Base-by-base conservation (phyloP, 31 red algal genomes). In the Endocladia muricata region DNA sequence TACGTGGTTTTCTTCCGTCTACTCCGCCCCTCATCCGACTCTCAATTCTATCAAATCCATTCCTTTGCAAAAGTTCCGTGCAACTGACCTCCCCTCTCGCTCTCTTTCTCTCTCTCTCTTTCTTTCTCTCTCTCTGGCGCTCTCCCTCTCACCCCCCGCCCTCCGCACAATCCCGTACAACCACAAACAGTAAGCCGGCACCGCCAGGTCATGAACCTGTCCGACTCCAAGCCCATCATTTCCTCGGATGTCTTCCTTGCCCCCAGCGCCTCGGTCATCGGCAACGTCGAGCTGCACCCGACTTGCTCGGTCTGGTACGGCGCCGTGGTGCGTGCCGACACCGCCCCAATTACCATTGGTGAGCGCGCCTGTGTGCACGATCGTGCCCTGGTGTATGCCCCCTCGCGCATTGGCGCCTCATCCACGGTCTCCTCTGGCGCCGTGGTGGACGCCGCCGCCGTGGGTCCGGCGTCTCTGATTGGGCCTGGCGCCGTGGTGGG, bases 241-340 rank as follows among this genome's bases (percentile, higher is more conserved):
- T 79, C 67, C 39, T 25, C 51, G 15, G 67, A 77, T 11, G 91
- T 76, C 2, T 96, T 96, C 79, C 64, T 96, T 4, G 94, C 94
- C 2, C 94, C 94, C 11, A 82, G 59, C 22, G 94, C 94, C 26
- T 77, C 77, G 17, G 78, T 96, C 25, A 83, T 96, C 42, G 94
- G 95, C 61, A 78, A 86, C 64, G 95, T 94, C 0, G 44, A 75
- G 31, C 65, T 94, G 30, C 73, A 65, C 44, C 41, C 82, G 31
- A 49, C 66, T 25, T 35, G 70, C 26, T 94, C 91, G 31, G 91
- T 98, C 49, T 98, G 95, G 95, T 98, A 98, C 69, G 95, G 95
- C 56, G 95, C 95, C 21, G 76, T 90, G 25, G 23, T 98, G 39
- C 95, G 95, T 41, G 95, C 81, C 49, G 95, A 98, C 69, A 83